Percentiles rank a stretch among this genome's conserved stretches.
These are phyloP conservation scores for Ogataea trehalophila DNA, from an alignment of 805 yeast genomes.

Conservation along the genomic window DNA sequence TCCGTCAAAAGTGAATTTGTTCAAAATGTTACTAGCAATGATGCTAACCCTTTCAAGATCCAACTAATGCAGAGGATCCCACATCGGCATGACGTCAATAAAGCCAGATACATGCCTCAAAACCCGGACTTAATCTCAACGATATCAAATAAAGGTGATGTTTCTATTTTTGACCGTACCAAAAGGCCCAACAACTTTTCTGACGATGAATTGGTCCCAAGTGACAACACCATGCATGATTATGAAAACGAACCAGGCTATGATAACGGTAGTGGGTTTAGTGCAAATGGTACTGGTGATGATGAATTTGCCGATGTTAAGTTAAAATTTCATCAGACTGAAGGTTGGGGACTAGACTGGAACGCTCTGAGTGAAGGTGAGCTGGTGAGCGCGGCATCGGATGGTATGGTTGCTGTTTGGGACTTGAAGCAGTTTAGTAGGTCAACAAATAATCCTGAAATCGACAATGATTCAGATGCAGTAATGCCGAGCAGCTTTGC, in stretches of 20 bases:
- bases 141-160: slow-evolving; percentile 59
- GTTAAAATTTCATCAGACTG: slow-evolving; percentile 35
- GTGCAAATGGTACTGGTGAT: slow-evolving; percentile 4
- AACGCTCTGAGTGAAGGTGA: slow-evolving; percentile 56
- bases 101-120: slow-evolving; percentile 72
- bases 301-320: slow-evolving; percentile 23
- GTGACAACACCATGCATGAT: neutral
- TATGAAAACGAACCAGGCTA: neutral
- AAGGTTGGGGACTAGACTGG: slow-evolving; percentile 75
- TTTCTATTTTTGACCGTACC: slow-evolving; percentile 74
- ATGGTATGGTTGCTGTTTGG: slow-evolving; percentile 62
- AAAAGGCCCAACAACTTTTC: slow-evolving; percentile 52
- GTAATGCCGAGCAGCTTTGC: neutral
- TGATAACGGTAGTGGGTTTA: neutral
- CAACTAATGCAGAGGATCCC: slow-evolving; percentile 50
- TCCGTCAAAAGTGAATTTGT: slow-evolving; percentile 33
- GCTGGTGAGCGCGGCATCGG: slow-evolving; percentile 56
- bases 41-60: neutral
- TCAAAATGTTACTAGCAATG: neutral
- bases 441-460: slow-evolving; percentile 4
- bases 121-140: slow-evolving; percentile 81
- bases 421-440: slow-evolving; percentile 46
- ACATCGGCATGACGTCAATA: slow-evolving; percentile 69
- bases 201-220: slow-evolving; percentile 28
- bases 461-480: neutral